Evolutionary conservation across 139 green algal species (phyloP).

Genomic region (Desmodesmus armatus): DNA sequence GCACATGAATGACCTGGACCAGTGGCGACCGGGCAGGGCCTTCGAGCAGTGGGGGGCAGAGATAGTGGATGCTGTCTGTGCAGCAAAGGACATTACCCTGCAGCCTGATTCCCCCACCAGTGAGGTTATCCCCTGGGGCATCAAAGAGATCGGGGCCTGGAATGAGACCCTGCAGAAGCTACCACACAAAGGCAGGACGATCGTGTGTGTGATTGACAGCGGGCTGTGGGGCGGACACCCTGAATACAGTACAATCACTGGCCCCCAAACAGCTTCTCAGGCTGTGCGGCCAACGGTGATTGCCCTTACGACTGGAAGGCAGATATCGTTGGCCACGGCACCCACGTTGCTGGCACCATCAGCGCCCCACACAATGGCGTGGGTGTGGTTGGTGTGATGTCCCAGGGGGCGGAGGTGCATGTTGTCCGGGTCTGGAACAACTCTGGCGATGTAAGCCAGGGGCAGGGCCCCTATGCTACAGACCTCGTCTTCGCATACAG

Average conservation of each 20-base stretch:
- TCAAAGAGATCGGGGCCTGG: constrained; percentile 22
- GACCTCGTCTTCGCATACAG: constrained; percentile 41
- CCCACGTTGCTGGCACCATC: constrained; percentile 42
- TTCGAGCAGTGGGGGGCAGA: no score
- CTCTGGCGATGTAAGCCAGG: constrained; percentile 43
- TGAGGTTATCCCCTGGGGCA: constrained; percentile 41
- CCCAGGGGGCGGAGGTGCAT: constrained; percentile 9
- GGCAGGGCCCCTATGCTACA: constrained; percentile 38
- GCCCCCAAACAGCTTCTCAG: neutral
- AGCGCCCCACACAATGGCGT: constrained; percentile 21
- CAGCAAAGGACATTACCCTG: neutral
- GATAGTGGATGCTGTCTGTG: no score
- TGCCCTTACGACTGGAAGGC: constrained; percentile 27
- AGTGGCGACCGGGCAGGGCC: no score
- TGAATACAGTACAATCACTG: constrained; percentile 1
- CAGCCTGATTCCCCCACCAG: neutral
- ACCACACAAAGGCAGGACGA: neutral
- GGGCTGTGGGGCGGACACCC: constrained; percentile 12
- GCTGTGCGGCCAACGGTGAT: neutral
- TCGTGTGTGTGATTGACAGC: constrained; percentile 47
- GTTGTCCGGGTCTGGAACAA: constrained; percentile 44
- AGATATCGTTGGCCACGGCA: constrained; percentile 42
- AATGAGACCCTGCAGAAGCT: neutral
- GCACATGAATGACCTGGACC: no score
- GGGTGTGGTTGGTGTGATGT: constrained; percentile 34